Conservation (phyloP, 345 rosid species). For the Pistacia integerrima region DNA sequence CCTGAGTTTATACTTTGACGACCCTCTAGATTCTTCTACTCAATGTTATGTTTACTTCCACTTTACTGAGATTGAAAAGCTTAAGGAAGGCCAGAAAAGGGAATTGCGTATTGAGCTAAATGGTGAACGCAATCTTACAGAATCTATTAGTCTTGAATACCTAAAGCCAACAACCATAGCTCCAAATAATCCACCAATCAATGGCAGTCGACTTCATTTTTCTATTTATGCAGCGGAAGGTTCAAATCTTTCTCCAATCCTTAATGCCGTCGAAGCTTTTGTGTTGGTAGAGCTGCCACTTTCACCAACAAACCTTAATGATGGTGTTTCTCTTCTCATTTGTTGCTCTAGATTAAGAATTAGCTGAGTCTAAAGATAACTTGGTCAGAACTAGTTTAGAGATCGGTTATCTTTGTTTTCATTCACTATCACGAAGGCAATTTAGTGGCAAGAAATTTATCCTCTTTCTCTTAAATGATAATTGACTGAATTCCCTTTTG, state of each 20-base stretch:
- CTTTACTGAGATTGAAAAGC: neutral
- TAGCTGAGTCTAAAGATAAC: neutral
- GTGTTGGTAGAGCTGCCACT: neutral
- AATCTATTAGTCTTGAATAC: neutral
- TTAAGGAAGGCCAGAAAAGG: neutral
- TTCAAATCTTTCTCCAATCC: neutral
- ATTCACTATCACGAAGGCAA: too few relatives aligned
- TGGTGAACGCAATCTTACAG: neutral
- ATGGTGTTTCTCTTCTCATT: neutral
- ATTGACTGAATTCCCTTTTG: neutral
- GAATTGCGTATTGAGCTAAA: neutral
- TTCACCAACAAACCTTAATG: neutral
- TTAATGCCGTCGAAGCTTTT: neutral
- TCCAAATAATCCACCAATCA: neutral
- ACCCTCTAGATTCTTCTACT: neutral
- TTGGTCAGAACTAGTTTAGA: too few relatives aligned
- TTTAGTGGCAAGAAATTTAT: too few relatives aligned
- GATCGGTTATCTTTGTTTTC: too few relatives aligned
- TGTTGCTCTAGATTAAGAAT: neutral
- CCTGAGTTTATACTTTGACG: neutral
- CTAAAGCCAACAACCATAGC: neutral
- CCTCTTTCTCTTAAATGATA: neutral
- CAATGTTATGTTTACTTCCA: neutral
- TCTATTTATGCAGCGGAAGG: conserved; percentile 9
- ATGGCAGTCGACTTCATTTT: neutral